Evolutionary conservation across 2,329 filamentous ascomycete species (phyloP).

Genomic region (Diplodia corticola): DNA sequence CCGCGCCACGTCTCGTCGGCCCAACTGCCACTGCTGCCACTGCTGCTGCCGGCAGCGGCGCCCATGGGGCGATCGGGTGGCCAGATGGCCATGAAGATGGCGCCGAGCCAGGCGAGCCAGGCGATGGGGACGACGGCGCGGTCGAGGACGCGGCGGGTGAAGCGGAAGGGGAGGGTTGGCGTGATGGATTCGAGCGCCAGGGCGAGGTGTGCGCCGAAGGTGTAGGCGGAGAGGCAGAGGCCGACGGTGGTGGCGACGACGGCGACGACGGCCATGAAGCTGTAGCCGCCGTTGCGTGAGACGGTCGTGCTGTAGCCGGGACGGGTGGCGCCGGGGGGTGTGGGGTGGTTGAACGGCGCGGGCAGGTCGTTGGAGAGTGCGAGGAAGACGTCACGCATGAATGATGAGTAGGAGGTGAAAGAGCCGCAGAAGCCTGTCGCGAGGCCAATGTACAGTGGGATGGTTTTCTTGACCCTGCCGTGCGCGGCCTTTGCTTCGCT

Average conservation of each 20-base stretch:
- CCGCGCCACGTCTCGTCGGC: constrained; percentile 69
- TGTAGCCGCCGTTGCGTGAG: constrained; percentile 70
- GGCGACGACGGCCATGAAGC: constrained; percentile 76
- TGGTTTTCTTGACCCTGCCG: constrained; percentile 71
- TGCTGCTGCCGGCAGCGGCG: constrained; percentile 23
- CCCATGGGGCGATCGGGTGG: constrained; percentile 61
- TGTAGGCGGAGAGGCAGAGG: constrained; percentile 68
- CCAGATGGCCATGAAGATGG: constrained; percentile 69
- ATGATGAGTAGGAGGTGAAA: constrained; percentile 86
- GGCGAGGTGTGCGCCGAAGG: constrained; percentile 74
- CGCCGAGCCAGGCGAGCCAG: constrained; percentile 75
- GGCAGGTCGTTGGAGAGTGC: constrained; percentile 74
- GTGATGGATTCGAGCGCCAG: constrained; percentile 58
- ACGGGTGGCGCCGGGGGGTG: constrained; percentile 31
- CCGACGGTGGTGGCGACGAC: constrained; percentile 72
- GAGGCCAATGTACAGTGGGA: constrained; percentile 84
- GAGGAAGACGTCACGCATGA: constrained; percentile 78
- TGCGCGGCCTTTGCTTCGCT: constrained; percentile 33
- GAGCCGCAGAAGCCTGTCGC: constrained; percentile 86
- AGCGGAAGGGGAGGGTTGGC: constrained; percentile 60
- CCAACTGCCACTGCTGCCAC: constrained; percentile 31
- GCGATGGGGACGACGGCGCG: constrained; percentile 63
- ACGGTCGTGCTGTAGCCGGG: constrained; percentile 35
- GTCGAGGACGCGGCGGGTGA: constrained; percentile 65
- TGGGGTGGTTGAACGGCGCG: constrained; percentile 49